A percentile compares a stretch with the other conserved stretches of the same genome.
These are phyloP conservation scores for Trichoderma pleuroti DNA, from an alignment of 2,329 filamentous ascomycete genomes.

Conservation along the genomic window DNA sequence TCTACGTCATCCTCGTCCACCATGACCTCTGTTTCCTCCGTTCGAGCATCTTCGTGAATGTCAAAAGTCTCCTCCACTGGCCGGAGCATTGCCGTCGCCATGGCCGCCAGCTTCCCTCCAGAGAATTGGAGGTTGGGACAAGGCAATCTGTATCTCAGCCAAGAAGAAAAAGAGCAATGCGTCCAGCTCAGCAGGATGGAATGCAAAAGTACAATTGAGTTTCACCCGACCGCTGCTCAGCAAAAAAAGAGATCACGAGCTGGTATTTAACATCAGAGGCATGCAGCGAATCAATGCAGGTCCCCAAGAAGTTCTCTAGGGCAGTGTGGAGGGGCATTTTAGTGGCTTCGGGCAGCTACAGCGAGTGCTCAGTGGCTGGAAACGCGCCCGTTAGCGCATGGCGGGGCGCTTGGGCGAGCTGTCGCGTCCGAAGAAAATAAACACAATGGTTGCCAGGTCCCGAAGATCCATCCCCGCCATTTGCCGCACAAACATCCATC, in stretches of 20 bases:
- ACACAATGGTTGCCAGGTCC: conserved; percentile 28
- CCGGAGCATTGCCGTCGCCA: conserved; percentile 19
- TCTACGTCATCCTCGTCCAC: conserved; percentile 38
- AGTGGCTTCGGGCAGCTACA: conserved; percentile 5
- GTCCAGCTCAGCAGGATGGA: not conserved
- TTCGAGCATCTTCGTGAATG: conserved; percentile 50
- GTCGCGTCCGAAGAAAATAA: conserved; percentile 20
- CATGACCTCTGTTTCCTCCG: conserved; percentile 51
- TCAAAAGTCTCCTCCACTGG: conserved; percentile 40
- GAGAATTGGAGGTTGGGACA: not conserved
- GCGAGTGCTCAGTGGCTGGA: conserved; percentile 16
- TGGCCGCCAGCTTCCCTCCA: not conserved
- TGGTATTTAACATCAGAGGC: not conserved
- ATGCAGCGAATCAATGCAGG: not conserved
- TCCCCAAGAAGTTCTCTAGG: conserved; percentile 7
- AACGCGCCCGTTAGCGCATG: not conserved
- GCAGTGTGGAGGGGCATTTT: conserved; percentile 14
- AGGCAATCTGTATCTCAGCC: not conserved
- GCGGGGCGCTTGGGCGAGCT: conserved; percentile 11
- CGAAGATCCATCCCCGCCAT: conserved; percentile 17
- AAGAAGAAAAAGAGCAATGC: not conserved
- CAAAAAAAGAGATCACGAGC: not conserved
- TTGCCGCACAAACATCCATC: not conserved
- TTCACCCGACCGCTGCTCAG: not conserved
- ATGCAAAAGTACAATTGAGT: not conserved